phyloP scores from a whole-genome alignment of 495 filamentous ascomycete species.

The Podospora tetraspora region DNA sequence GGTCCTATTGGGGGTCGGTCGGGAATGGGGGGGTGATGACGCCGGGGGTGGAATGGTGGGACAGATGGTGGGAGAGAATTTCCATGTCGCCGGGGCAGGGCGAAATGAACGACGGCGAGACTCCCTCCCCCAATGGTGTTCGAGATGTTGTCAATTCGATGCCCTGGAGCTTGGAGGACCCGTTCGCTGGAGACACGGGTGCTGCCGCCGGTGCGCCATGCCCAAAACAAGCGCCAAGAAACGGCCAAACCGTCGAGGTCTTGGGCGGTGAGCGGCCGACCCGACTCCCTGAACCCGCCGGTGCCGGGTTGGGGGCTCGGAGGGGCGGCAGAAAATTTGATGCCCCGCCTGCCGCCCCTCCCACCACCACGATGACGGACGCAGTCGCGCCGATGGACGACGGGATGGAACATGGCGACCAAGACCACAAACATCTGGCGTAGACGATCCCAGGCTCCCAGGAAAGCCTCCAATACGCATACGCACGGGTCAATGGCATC shows the following conservation, averaged over 20 bases:
- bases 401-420: not conserved
- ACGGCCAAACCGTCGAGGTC: not conserved
- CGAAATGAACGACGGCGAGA: not conserved
- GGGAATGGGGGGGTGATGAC: too few relatives aligned
- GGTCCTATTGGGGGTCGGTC: not conserved
- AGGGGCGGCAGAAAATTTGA: not conserved
- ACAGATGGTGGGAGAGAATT: not conserved
- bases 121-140: not conserved
- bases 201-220: constrained; percentile 1
- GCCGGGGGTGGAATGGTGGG: not conserved
- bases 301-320: constrained; percentile 1
- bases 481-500: not conserved
- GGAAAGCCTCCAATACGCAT: not conserved
- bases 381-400: not conserved
- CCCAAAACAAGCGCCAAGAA: not conserved
- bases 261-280: not conserved
- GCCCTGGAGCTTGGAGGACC: not conserved
- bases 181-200: not conserved
- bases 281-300: not conserved
- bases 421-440: not conserved
- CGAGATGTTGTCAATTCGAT: not conserved
- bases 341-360: not conserved
- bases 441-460: not conserved
- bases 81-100: not conserved
- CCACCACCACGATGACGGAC: not conserved